Evolutionary conservation across 2,329 filamentous ascomycete genomes (phyloP).

Genomic region (Ophiocordyceps polyrhachis-furcata): DNA sequence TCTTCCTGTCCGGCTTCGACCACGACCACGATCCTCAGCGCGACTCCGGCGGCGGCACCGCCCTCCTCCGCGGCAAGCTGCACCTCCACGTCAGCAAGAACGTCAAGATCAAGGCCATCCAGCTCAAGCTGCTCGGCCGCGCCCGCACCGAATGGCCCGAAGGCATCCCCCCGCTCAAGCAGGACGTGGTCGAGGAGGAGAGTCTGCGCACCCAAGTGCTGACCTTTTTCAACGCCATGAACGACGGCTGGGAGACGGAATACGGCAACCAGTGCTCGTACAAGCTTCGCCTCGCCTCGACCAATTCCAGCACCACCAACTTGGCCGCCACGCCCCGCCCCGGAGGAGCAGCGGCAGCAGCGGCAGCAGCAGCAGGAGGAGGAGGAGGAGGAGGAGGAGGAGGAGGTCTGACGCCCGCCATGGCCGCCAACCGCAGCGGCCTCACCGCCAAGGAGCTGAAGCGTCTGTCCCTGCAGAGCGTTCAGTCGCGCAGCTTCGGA

Average conservation of each 20-base stretch:
- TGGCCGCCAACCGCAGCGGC: constrained; percentile 9
- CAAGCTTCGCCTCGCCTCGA: constrained; percentile 20
- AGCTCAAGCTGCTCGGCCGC: constrained; percentile 67
- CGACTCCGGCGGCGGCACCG: constrained; percentile 51
- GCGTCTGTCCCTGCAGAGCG: constrained; percentile 60
- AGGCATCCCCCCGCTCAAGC: constrained; percentile 75
- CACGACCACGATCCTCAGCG: constrained; percentile 37
- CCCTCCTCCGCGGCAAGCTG: constrained; percentile 70
- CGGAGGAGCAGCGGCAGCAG: no score
- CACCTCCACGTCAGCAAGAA: constrained; percentile 72
- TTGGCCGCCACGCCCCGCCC: constrained; percentile 6
- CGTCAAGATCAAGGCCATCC: constrained; percentile 82
- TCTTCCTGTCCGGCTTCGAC: constrained; percentile 66
- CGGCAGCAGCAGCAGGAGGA: not conserved
- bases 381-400: not conserved
- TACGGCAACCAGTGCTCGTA: constrained; percentile 47
- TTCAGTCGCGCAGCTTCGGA: constrained; percentile 68
- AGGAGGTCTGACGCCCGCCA: constrained; percentile 5
- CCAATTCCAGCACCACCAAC: constrained; percentile 17
- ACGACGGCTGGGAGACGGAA: constrained; percentile 39
- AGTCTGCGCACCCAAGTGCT: constrained; percentile 74
- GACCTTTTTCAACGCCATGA: constrained; percentile 76
- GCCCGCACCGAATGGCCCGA: constrained; percentile 93
- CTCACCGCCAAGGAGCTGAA: constrained; percentile 33
- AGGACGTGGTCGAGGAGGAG: constrained; percentile 67